phyloP scores from a whole-genome alignment of 176 grass and related monocot genomes.

The Hordeum marinum region DNA sequence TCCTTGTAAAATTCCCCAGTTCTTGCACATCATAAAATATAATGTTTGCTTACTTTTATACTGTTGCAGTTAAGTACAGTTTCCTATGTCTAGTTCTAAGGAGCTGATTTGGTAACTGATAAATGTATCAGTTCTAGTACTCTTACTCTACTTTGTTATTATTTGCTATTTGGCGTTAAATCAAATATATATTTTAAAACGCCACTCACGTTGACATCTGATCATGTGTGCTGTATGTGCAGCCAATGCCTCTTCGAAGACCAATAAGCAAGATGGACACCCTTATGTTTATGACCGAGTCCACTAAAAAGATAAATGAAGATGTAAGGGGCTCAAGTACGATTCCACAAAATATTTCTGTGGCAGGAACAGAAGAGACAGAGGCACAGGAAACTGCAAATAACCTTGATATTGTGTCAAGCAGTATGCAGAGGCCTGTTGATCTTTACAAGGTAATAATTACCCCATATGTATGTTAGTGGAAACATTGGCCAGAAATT shows the following conservation, averaged over 20 bases:
- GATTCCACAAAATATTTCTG: slow-evolving; percentile 38
- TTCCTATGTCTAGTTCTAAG: neutral
- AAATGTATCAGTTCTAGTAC: neutral
- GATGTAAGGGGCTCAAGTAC: slow-evolving; percentile 36
- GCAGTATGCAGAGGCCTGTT: slow-evolving; percentile 65
- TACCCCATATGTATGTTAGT: neutral
- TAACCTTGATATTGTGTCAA: slow-evolving; percentile 43
- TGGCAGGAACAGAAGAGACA: slow-evolving; percentile 31
- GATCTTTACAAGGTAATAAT: slow-evolving; percentile 89
- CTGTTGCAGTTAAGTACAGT: neutral
- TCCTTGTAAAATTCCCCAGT: neutral
- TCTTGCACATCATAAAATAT: slow-evolving; percentile 3
- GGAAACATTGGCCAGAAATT: neutral
- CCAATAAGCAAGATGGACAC: slow-evolving; percentile 78
- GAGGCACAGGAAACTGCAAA: slow-evolving; percentile 20
- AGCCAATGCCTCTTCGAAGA: slow-evolving; percentile 77
- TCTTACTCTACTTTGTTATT: neutral
- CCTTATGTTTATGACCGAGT: slow-evolving; percentile 84
- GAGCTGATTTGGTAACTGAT: neutral
- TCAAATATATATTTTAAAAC: neutral
- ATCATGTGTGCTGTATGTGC: slow-evolving; percentile 35
- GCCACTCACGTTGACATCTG: neutral
- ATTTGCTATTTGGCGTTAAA: neutral
- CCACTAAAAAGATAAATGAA: slow-evolving; percentile 43
- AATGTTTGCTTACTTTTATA: neutral